Percentiles rank a stretch among this genome's conserved stretches.
Conservation (phyloP, 805 yeast genomes). For the Groenewaldozyma tartarivorans region DNA sequence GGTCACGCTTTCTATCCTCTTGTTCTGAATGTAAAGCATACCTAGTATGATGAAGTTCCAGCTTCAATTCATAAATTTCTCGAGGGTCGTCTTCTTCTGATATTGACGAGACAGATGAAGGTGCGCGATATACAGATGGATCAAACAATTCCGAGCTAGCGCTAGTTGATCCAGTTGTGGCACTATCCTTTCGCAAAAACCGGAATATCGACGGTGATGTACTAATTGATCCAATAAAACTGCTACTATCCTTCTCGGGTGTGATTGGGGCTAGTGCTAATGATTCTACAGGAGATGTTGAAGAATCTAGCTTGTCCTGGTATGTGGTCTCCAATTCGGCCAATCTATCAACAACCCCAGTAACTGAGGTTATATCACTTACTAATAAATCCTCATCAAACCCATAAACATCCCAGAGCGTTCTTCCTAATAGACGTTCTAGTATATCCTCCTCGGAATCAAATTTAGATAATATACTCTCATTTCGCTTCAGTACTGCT, state of each 20-base stretch:
- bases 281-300: neutral
- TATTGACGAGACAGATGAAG: neutral
- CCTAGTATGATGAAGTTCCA: neutral
- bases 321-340: neutral
- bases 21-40: neutral
- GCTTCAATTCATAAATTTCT: neutral
- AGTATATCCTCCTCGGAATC: conserved; percentile 34
- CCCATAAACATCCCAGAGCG: conserved; percentile 34
- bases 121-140: neutral
- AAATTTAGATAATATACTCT: conserved; percentile 28
- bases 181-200: neutral
- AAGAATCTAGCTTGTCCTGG: neutral
- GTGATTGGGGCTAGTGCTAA: neutral
- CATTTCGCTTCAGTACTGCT: conserved; percentile 42
- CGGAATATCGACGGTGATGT: neutral
- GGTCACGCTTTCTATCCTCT: neutral
- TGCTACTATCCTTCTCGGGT: neutral
- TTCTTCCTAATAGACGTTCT: conserved; percentile 32
- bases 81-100: neutral
- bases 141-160: neutral
- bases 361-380: conserved; percentile 19
- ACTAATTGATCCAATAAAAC: neutral
- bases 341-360: neutral
- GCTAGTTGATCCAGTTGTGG: neutral
- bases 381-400: conserved; percentile 30